These are phyloP conservation scores for Trametes punicea DNA, from an alignment of 768 basidiomycete species.

Conservation along the genomic window DNA sequence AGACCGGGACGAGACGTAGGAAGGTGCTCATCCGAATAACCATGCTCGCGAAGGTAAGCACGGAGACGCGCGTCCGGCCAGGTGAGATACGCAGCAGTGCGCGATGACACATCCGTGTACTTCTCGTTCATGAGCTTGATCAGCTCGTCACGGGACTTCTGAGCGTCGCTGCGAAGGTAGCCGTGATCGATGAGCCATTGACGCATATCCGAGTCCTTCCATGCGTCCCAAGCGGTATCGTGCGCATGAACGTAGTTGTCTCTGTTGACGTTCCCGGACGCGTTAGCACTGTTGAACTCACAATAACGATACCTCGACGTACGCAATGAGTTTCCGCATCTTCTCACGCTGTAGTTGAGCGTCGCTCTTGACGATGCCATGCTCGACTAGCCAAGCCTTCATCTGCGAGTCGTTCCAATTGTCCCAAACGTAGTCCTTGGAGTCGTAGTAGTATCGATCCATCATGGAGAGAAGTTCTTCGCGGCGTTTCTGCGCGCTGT, in stretches of 20 bases:
- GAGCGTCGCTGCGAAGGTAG: slow-evolving; percentile 54
- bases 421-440: slow-evolving; percentile 31
- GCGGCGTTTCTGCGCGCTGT: slow-evolving; percentile 55
- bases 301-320: slow-evolving; percentile 26
- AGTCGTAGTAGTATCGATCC: slow-evolving; percentile 73
- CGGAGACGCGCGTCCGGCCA: slow-evolving; percentile 95
- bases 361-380: slow-evolving; percentile 69
- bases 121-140: slow-evolving; percentile 69
- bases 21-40: slow-evolving; percentile 65
- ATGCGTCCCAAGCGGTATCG: slow-evolving; percentile 61
- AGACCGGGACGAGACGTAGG: slow-evolving; percentile 70
- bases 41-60: slow-evolving; percentile 79
- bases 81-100: slow-evolving; percentile 64
- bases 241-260: slow-evolving; percentile 64
- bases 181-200: slow-evolving; percentile 74
- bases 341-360: slow-evolving; percentile 69
- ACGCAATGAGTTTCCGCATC: slow-evolving; percentile 70
- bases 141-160: slow-evolving; percentile 70
- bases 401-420: slow-evolving; percentile 78
- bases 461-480: slow-evolving; percentile 62
- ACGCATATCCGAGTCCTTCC: slow-evolving; percentile 72
- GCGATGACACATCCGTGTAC: slow-evolving; percentile 37
- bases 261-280: slow-evolving; percentile 32
- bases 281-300: not conserved
- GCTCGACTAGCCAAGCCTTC: slow-evolving; percentile 74